Evolutionary conservation across 768 basidiomycete genomes (phyloP).

Genomic region (Galerina sulciceps): DNA sequence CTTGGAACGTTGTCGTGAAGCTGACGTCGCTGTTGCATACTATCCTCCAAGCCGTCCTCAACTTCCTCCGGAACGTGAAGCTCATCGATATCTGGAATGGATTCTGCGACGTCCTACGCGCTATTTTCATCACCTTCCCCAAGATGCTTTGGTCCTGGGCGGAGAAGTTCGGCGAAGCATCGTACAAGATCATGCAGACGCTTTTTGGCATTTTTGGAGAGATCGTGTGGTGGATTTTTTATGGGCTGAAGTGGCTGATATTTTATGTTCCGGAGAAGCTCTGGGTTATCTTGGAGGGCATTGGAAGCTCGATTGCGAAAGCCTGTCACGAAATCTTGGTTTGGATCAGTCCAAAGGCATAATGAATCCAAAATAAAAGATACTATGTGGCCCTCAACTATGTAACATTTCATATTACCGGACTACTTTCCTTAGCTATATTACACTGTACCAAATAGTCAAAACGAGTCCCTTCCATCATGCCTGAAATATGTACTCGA

Average conservation of each 20-base stretch:
- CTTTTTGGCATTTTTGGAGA: constrained; percentile 3
- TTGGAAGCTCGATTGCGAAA: constrained; percentile 1
- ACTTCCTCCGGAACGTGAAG: constrained; percentile 2
- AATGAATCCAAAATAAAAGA: too few relatives aligned
- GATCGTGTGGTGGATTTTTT: neutral
- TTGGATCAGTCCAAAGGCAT: constrained; percentile 15
- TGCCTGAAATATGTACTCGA: too few relatives aligned
- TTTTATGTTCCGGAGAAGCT: constrained; percentile 8
- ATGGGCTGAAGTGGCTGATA: neutral
- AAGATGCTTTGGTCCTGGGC: constrained; percentile 1
- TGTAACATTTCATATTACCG: too few relatives aligned
- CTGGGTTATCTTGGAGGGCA: neutral
- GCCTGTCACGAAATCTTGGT: constrained; percentile 4
- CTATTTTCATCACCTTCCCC: constrained; percentile 10
- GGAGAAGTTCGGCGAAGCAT: neutral
- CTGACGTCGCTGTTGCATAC: constrained; percentile 6
- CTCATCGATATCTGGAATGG: constrained; percentile 9
- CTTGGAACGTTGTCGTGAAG: neutral
- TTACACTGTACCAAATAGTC: too few relatives aligned
- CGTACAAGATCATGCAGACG: neutral
- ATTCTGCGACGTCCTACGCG: neutral
- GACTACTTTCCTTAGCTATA: too few relatives aligned
- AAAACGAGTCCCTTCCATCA: too few relatives aligned
- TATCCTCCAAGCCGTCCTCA: neutral
- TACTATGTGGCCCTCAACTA: too few relatives aligned